Base-by-base conservation (phyloP, 1,284 basidiomycete genomes). In the Ustilago crameri region DNA sequence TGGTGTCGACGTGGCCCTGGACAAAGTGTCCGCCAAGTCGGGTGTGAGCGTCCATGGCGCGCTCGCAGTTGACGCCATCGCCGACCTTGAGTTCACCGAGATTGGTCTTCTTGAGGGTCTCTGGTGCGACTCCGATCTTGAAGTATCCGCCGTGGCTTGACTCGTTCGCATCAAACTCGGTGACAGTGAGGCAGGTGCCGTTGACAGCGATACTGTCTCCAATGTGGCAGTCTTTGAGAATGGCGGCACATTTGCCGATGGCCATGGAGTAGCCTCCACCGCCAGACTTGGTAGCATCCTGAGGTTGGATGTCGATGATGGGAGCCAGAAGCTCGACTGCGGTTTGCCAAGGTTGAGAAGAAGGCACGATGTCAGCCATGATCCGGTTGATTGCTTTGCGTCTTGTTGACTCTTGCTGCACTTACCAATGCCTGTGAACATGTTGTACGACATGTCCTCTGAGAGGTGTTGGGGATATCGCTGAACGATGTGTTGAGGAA, bases 21-120 rank as follows among this genome's bases (percentile, higher is more conserved):
- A 98, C 96, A 82, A 97, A 95, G 83, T 99, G 95, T 7, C 95
- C 95, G 26, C 95, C 95, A 80, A 98, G 97, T 43, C 95, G 87
- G 10, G 90, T 90, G 85, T 95, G 91, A 1, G 91, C 90, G 15
- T 89, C 90, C 89, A 94, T 93, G 78, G 95, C 93, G 46, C 91
- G 93, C 85, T 99, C 95, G 70, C 98, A 89, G 83, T 98, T 98
- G 65, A 98, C 94, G 71, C 87, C 90, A 40, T 90, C 88, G 0
- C 93, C 94, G 0, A 91, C 82, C 10, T 84, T 81, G 85, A 98
- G 97, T 55, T 85, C 86, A 27, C 88, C 88, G 48, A 99, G 86
- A 8, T 93, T 92, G 66, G 97, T 91, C 84, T 91, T 93, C 76
- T 90, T 86, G 81, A 96, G 93, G 30, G 93, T 96, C 84, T 98